These are phyloP conservation scores for Saprolegnia diclina DNA, from an alignment of 352 stramenopile genomes.

Conservation along the genomic window DNA sequence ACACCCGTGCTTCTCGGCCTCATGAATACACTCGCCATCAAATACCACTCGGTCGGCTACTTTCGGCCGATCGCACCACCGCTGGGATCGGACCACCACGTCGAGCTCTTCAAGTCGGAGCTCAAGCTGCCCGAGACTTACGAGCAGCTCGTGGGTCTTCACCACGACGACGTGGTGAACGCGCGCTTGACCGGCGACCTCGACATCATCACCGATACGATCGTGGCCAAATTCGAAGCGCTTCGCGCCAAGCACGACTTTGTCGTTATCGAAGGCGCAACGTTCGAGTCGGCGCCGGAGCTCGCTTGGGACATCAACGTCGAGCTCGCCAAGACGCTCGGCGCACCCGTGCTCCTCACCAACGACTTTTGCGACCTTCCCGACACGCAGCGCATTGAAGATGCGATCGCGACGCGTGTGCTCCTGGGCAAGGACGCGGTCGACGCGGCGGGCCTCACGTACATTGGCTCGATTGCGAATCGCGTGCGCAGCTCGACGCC, in stretches of 20 bases:
- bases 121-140: conserved; percentile 43
- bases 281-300: conserved; percentile 51
- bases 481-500: conserved; percentile 42
- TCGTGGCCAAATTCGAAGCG: conserved; percentile 54
- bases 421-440: conserved; percentile 53
- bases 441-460: conserved; percentile 46
- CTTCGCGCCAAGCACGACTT: conserved; percentile 61
- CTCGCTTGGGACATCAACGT: conserved; percentile 70
- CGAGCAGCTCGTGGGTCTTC: conserved; percentile 52
- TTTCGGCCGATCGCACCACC: conserved; percentile 64
- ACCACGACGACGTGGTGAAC: conserved; percentile 43
- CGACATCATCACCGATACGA: conserved; percentile 62
- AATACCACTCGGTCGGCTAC: conserved; percentile 63
- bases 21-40: conserved; percentile 60
- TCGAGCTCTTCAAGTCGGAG: conserved; percentile 58
- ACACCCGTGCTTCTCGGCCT: conserved; percentile 64
- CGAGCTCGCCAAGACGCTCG: conserved; percentile 66
- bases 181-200: conserved; percentile 48
- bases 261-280: conserved; percentile 75
- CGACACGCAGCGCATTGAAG: conserved; percentile 13
- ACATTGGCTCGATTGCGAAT: conserved; percentile 73
- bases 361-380: not conserved
- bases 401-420: conserved; percentile 53
- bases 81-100: conserved; percentile 31
- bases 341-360: conserved; percentile 51